These are phyloP conservation scores for Poa annua DNA, from an alignment of 176 grass and related monocot species.

Conservation along the genomic window DNA sequence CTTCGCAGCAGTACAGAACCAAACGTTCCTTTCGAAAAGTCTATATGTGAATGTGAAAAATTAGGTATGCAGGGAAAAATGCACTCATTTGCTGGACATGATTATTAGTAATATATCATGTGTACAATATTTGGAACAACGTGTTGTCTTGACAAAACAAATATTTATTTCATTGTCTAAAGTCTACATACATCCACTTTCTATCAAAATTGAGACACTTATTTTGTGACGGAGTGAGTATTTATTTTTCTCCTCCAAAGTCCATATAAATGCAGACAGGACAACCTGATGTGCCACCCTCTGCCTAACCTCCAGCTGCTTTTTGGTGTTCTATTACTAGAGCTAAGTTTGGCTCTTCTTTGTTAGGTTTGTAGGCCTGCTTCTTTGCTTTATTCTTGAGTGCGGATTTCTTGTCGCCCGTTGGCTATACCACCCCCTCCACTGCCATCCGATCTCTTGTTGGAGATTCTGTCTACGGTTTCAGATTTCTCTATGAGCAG, in stretches of 20 bases:
- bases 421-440: no score
- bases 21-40: not conserved
- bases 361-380: not conserved
- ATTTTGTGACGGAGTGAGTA: no score
- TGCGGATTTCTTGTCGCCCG: no score
- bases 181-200: no score
- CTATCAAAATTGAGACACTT: no score
- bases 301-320: not conserved
- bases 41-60: not conserved
- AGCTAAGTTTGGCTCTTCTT: not conserved
- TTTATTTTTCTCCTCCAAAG: constrained; percentile 2
- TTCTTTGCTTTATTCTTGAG: constrained; percentile 10
- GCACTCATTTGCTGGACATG: not conserved
- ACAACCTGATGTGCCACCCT: not conserved
- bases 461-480: no score
- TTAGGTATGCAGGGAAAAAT: not conserved
- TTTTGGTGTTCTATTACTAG: not conserved
- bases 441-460: no score
- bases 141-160: not conserved
- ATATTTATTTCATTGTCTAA: not conserved
- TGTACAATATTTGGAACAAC: not conserved
- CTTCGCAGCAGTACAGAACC: not conserved
- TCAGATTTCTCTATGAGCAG: no score
- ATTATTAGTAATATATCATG: not conserved
- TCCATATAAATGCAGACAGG: not conserved